Evolutionary conservation across 1,284 basidiomycete species (phyloP).

Genomic region (Rhodotorula sp.): DNA sequence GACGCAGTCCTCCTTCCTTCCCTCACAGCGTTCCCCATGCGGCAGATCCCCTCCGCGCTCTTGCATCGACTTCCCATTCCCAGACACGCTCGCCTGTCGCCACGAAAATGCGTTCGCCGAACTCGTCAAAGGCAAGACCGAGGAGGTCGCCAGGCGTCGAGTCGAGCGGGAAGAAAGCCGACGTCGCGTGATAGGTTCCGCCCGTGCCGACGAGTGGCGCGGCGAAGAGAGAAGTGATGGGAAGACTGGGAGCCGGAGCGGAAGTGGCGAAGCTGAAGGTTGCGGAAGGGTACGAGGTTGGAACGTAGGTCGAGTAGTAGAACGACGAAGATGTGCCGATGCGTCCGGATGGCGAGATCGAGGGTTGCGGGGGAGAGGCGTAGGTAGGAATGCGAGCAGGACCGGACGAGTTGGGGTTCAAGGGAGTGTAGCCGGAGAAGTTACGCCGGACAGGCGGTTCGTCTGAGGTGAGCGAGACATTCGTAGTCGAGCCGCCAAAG

Average conservation of each 20-base stretch:
- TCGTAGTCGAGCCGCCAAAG: not conserved
- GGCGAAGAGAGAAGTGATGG: constrained; percentile 7
- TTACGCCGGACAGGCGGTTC: constrained; percentile 5
- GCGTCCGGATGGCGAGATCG: not conserved
- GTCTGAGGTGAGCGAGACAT: not conserved
- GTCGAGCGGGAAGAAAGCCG: constrained; percentile 32
- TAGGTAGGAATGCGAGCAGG: not conserved
- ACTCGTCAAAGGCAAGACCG: constrained; percentile 36
- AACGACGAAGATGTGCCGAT: not conserved
- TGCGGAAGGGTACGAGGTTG: not conserved
- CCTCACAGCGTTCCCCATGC: constrained; percentile 9
- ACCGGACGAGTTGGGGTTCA: not conserved
- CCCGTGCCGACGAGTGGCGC: not conserved
- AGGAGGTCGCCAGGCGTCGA: constrained; percentile 27
- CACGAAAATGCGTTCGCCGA: constrained; percentile 30
- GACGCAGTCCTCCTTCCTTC: too few relatives aligned
- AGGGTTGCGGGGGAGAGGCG: not conserved
- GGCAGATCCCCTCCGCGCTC: constrained; percentile 19
- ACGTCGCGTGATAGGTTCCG: constrained; percentile 1
- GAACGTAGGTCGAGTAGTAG: not conserved
- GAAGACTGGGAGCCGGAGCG: not conserved
- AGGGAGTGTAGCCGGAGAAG: constrained; percentile 11
- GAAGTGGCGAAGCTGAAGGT: not conserved
- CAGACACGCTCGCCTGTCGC: constrained; percentile 28
- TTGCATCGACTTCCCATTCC: constrained; percentile 36